Base-by-base conservation (phyloP, 2,329 filamentous ascomycete genomes). In the Colletotrichum simmondsii region DNA sequence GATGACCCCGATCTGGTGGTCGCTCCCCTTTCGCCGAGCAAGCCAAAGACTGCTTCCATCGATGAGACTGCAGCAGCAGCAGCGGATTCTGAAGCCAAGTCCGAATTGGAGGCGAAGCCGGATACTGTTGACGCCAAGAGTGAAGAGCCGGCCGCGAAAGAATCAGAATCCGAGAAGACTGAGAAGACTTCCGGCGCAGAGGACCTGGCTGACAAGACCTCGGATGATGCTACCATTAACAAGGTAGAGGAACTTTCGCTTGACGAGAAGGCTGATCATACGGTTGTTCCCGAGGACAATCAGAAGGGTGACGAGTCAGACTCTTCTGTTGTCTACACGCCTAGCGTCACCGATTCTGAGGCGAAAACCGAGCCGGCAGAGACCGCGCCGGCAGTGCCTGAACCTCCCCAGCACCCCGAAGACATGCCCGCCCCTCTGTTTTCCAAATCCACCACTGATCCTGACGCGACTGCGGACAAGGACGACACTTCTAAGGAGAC, bases 361-460 rank as follows among this genome's bases (percentile, higher is more conserved):
- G 46, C 22, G 8, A 75, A 68, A 26, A 28, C 58, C 19, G 73
- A 73, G 26, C 52, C 71, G 12, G 58, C 37, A 12, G 71, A 73
- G 28, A n/a, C 57, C 2, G 46, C 59, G 14, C 52, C 72, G 22
- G 60, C 54, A 0, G 52, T 26, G n/a, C 49, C 61, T n/a, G 68
- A 72, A 8, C 16, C 37, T 16, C 86, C 88, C 24, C 86, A 90
- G n/a, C 88, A 91, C 65, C 85, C 91, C 14, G 92, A 93, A 76
- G 92, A 94, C 76, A 91, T 89, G 58, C 92, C 93, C 11, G 90
- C 92, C 2, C 92, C 93, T 46, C 84, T 94, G 3, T 92, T 92
- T 76, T 83, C 86, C 62, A 85, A 86, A 76, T 54, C 67, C 2
- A n/a, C 65, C 5, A n/a, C 61, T 4, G 68, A 28, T 26, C 19